These are phyloP conservation scores for Fusarium marasasianum DNA, from an alignment of 2,329 filamentous ascomycete genomes.

Conservation along the genomic window DNA sequence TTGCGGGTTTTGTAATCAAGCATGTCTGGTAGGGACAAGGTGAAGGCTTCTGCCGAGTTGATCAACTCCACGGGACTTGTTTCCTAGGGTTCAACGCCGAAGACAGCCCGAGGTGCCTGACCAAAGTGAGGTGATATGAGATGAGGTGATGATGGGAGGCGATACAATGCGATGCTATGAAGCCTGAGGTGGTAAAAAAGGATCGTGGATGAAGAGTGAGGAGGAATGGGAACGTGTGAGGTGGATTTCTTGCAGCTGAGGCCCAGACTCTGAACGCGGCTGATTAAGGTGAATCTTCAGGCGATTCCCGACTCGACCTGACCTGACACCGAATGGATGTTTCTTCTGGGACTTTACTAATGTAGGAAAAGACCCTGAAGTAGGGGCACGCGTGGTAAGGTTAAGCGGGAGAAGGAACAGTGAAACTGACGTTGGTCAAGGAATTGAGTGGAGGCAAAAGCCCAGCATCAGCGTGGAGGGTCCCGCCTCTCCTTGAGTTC, in stretches of 20 bases:
- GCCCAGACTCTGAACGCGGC: neutral
- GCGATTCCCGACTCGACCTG: neutral
- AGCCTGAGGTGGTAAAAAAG: neutral
- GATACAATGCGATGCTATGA: neutral
- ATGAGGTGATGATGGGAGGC: constrained; percentile 9
- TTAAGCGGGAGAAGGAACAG: neutral
- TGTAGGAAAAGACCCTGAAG: neutral
- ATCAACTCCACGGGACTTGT: neutral
- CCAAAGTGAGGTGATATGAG: neutral
- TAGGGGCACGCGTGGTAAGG: neutral
- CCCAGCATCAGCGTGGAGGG: constrained; percentile 12
- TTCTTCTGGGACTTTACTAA: neutral
- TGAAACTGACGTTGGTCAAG: constrained; percentile 3
- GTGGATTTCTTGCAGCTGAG: neutral
- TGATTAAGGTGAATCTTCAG: constrained; percentile 3
- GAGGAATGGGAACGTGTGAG: neutral
- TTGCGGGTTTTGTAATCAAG: constrained; percentile 35
- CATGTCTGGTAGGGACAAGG: constrained; percentile 6
- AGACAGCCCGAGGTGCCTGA: neutral
- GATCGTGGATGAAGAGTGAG: neutral
- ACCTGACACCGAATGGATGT: neutral
- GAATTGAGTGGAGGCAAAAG: constrained; percentile 20
- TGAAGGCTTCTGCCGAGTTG: constrained; percentile 8
- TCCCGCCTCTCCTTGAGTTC: constrained; percentile 21
- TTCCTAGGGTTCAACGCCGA: neutral